Percentiles rank a stretch among this genome's conserved stretches.
These are phyloP conservation scores for Tricholoma bakamatsutake DNA, from an alignment of 768 basidiomycete genomes.

Conservation along the genomic window DNA sequence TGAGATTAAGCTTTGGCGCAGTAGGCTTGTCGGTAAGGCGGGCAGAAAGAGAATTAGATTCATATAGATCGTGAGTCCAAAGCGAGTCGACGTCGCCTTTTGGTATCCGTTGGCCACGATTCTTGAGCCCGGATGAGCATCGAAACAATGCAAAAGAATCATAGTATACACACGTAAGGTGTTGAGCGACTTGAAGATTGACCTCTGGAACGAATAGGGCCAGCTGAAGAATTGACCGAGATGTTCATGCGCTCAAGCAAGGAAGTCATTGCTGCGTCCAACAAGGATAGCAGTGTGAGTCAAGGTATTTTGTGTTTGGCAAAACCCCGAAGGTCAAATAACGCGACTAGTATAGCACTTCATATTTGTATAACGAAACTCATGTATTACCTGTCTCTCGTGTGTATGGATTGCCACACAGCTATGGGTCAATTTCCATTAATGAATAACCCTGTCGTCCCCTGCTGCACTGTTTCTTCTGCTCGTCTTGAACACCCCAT, in stretches of 20 bases:
- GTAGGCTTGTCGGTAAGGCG: conserved; percentile 42
- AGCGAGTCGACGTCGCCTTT: conserved; percentile 61
- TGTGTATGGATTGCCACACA: too few relatives aligned
- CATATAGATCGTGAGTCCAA: conserved; percentile 72
- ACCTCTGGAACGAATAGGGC: conserved; percentile 41
- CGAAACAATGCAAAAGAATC: conserved; percentile 12
- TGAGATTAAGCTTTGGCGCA: conserved; percentile 46
- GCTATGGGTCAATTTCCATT: too few relatives aligned
- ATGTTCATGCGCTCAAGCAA: conserved; percentile 56
- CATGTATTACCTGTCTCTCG: too few relatives aligned
- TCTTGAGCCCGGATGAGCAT: conserved; percentile 26
- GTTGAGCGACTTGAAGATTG: conserved; percentile 30
- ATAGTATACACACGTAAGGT: conserved; percentile 48
- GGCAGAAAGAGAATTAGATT: conserved; percentile 54
- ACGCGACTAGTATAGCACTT: neutral
- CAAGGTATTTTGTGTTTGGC: neutral
- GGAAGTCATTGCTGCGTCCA: conserved; percentile 42
- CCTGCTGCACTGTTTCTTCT: too few relatives aligned
- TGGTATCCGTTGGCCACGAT: conserved; percentile 47
- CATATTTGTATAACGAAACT: too few relatives aligned
- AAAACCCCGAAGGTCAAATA: neutral
- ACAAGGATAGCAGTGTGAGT: conserved; percentile 3
- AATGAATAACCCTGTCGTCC: too few relatives aligned
- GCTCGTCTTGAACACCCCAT: too few relatives aligned
- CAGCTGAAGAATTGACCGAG: conserved; percentile 28